A percentile compares a stretch with the other conserved stretches of the same genome.
Evolutionary conservation across 2,329 filamentous ascomycete species (phyloP).

Genomic region (Curvularia sp.): DNA sequence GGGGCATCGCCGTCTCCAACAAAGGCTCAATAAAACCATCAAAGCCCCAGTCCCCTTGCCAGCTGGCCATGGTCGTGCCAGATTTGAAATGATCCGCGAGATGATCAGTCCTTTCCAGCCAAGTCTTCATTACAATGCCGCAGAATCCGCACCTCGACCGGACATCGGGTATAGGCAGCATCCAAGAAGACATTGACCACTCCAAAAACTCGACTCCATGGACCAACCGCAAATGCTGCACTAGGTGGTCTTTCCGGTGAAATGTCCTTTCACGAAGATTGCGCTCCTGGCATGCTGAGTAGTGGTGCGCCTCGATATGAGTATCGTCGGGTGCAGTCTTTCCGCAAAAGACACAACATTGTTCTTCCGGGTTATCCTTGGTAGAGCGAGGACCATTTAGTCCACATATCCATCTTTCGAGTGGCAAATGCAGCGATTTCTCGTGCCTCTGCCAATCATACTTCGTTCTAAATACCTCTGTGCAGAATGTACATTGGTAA

Average conservation of each 20-base stretch:
- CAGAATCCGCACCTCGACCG: slow-evolving; percentile 38
- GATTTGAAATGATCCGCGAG: slow-evolving; percentile 38
- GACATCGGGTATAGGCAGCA: slow-evolving; percentile 32
- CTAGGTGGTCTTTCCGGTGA: slow-evolving; percentile 39
- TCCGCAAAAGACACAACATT: slow-evolving; percentile 33
- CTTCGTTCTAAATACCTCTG: slow-evolving; percentile 41
- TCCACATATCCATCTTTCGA: slow-evolving; percentile 38
- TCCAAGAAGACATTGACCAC: slow-evolving; percentile 48
- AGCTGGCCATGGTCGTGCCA: slow-evolving; percentile 34
- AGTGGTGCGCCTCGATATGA: slow-evolving; percentile 32
- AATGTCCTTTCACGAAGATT: slow-evolving; percentile 36
- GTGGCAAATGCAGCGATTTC: slow-evolving; percentile 37
- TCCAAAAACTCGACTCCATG: slow-evolving; percentile 29
- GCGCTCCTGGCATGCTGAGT: slow-evolving; percentile 30
- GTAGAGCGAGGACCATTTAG: slow-evolving; percentile 22
- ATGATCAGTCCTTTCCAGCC: slow-evolving; percentile 35
- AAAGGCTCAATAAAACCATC: slow-evolving; percentile 22
- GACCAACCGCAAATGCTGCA: slow-evolving; percentile 37
- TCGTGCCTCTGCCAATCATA: slow-evolving; percentile 43
- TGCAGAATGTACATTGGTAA: slow-evolving; percentile 42
- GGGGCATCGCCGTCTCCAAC: slow-evolving; percentile 30
- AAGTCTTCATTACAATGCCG: slow-evolving; percentile 26
- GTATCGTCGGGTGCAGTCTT: slow-evolving; percentile 17
- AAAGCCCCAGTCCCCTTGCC: slow-evolving; percentile 40
- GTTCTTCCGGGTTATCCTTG: slow-evolving; percentile 21